Base-by-base conservation (phyloP, 2,329 filamentous ascomycete species). In the Fusarium sarcochroum region DNA sequence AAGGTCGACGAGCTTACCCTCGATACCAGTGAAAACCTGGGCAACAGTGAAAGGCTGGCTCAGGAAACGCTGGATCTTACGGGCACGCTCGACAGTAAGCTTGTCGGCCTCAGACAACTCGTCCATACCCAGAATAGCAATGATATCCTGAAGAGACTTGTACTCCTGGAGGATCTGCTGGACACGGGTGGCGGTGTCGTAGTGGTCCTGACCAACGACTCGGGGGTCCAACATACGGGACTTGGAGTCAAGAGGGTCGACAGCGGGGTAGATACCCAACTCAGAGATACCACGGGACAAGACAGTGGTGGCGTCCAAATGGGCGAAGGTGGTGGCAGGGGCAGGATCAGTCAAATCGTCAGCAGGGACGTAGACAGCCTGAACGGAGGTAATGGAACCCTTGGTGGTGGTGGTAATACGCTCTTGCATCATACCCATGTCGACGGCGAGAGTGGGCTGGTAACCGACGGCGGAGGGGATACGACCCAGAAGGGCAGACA, bases 101-200 rank as follows among this genome's bases (percentile, higher is more conserved):
- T 99, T 98, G 85, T 99, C 96, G 78, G 93, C 92, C 89, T 98
- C 96, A 73, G 96, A 98, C 86, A 99, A 87, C 84, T 99, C 96
- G 85, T 99, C 96, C 96, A 99, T 98, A 91, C 95, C 95, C 82
- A 98, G 86, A 94, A 99, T 99, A 85, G 96, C 96, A 89, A 98
- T 98, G 91, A 99, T 99, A 88, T 99, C 96, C 88, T 99, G 96
- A 76, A 99, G 93, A 73, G 95, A 98, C 93, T 98, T 98, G 93
- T 99, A 99, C 89, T 98, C 96, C 87, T 99, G 96, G 82, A 99
- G 91, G 86, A 98, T 98, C 87, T 97, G 94, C 89, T 99, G 96
- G 80, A 99, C 96, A 78, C 91, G 91, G 83, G 92, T 93, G 83
- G 96, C 96, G 78, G 90, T 95, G 69, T 94, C 83, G 91, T 99